phyloP scores from a whole-genome alignment of 495 filamentous ascomycete genomes.

The Penicillium waksmanii region DNA sequence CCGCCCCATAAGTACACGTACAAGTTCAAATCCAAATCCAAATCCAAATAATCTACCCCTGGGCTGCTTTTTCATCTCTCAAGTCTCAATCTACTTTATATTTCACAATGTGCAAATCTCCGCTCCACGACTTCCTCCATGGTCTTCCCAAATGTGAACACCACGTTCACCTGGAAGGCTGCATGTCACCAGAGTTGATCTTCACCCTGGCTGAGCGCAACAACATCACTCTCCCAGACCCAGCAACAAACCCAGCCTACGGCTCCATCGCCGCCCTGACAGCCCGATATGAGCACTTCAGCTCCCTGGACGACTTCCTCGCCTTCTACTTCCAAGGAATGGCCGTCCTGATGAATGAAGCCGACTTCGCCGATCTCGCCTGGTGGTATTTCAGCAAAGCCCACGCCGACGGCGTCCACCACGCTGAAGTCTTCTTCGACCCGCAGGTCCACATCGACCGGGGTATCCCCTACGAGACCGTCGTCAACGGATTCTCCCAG shows the following conservation, averaged over 20 bases:
- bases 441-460: constrained; percentile 73
- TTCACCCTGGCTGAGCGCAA: constrained; percentile 70
- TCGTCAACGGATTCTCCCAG: constrained; percentile 60
- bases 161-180: constrained; percentile 78
- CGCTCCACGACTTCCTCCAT: constrained; percentile 61
- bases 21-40: too few species aligned
- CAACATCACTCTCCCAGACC: constrained; percentile 58
- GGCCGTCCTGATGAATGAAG: constrained; percentile 59
- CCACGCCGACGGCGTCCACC: constrained; percentile 65
- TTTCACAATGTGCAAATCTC: constrained; percentile 39
- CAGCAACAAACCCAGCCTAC: constrained; percentile 58
- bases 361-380: constrained; percentile 74
- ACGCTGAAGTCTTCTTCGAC: constrained; percentile 82
- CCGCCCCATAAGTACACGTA: background rate
- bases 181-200: constrained; percentile 66
- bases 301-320: constrained; percentile 76
- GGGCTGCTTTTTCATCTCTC: background rate
- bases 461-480: constrained; percentile 60
- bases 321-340: constrained; percentile 79
- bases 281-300: constrained; percentile 64
- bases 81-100: background rate
- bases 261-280: constrained; percentile 59
- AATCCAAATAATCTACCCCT: too few species aligned
- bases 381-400: constrained; percentile 73
- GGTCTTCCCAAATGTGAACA: constrained; percentile 79